Evolutionary conservation across 2,329 filamentous ascomycete species (phyloP), one percentile per base, ranked within the genome.

Genomic region (Penicillium sclerotiorum): DNA sequence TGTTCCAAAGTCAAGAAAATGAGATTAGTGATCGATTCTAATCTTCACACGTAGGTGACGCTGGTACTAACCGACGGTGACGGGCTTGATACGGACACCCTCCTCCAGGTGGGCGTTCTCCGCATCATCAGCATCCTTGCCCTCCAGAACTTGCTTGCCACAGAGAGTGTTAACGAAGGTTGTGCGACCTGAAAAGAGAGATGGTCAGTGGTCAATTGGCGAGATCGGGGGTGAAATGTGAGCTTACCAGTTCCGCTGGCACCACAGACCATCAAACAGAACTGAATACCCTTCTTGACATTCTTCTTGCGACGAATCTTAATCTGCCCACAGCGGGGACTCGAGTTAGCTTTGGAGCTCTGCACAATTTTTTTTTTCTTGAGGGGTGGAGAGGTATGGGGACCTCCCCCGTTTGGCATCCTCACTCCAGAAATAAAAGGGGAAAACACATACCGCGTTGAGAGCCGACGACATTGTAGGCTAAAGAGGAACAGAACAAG

Each of bases 251-350:
- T 97, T 76, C 94, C 94, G 66, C 93, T 97, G 73, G 94, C 94
- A 80, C 94, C 94, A 74, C 94, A 97, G 70, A 99, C 94, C 94
- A 99, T 99, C 84, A 99, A 79, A 77, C 92, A 97, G 82, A 99
- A 99, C 83, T 99, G 94, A 72, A 99, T 97, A 73, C 94, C 94
- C 85, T 96, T 96, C 89, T 96, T 96, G 80, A 99, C 93, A 84
- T 99, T 97, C 89, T 99, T 99, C 93, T 99, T 99, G 78, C 90
- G 88, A 79, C 94, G 92, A 74, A 96, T 92, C 89, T 96, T 94
- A 77, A 95, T 90, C 86, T 90, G 49, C 47, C 52, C 57, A 60
- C 56, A 59, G 53, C 48, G 50, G 56, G 54, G 56, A 54, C 54
- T 58, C 46, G 45, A 45, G 52, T 56, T 50, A 59, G 58, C 59